Conservation (phyloP, 2,329 filamentous ascomycete species). For the Pseudocercospora crystallina region DNA sequence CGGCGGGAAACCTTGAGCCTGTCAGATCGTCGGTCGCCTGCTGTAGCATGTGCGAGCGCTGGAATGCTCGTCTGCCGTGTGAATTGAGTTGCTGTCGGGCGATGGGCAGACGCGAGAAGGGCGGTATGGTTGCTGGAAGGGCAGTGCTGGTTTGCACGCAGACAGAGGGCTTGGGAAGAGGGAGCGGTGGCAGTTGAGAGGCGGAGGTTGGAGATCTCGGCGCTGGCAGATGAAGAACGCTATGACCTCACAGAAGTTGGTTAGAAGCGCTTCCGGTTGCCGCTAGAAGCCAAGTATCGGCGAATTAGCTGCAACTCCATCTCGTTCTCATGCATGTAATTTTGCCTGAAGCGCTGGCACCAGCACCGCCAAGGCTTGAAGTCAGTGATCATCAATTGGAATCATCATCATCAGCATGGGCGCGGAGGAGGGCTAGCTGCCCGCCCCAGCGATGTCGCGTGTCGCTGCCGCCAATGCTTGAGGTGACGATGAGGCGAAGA, state of each 20-base stretch:
- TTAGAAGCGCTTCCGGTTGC: background rate
- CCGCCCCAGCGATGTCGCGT: too few relatives aligned
- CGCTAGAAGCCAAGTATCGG: constrained; percentile 9
- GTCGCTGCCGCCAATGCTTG: background rate
- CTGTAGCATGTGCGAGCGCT: too few relatives aligned
- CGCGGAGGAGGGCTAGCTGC: background rate
- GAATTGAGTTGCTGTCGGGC: too few relatives aligned
- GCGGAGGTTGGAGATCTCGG: background rate
- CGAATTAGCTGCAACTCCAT: background rate
- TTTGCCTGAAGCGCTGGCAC: background rate
- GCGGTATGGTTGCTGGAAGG: background rate
- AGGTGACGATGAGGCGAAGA: background rate
- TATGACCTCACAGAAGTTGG: constrained; percentile 2
- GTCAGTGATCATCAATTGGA: too few relatives aligned
- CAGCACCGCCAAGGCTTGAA: too few relatives aligned
- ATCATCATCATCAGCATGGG: background rate
- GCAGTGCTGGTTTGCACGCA: background rate
- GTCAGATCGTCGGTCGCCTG: too few relatives aligned
- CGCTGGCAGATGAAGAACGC: background rate
- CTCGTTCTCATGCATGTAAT: background rate
- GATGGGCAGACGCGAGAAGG: too few relatives aligned
- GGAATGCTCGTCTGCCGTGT: too few relatives aligned
- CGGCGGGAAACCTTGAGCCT: too few relatives aligned
- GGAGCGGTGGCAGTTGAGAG: background rate
- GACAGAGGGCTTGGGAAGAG: background rate